phyloP scores from a whole-genome alignment of 768 basidiomycete species.

The Cantharellus anzutake region DNA sequence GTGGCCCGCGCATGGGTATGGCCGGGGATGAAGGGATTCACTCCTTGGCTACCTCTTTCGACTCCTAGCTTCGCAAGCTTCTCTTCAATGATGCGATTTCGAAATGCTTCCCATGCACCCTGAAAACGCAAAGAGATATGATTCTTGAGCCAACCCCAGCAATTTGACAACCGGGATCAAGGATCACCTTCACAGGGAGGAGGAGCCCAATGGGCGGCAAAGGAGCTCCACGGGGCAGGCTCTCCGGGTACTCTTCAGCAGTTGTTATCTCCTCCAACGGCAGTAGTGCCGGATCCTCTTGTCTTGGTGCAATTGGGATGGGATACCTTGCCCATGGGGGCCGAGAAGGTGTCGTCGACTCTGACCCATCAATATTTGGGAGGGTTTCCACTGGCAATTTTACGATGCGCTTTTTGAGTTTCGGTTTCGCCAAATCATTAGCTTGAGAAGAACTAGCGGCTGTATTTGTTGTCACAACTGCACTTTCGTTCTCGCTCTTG shows the following conservation, averaged over 20 bases:
- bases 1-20: constrained; percentile 56
- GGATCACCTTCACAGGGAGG: constrained; percentile 54
- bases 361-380: constrained; percentile 16
- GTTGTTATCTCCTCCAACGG: constrained; percentile 20
- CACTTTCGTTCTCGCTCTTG: neutral
- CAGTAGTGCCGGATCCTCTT: neutral
- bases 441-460: constrained; percentile 18
- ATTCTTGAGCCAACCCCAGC: constrained; percentile 6
- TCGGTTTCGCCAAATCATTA: constrained; percentile 14
- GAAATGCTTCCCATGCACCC: constrained; percentile 58
- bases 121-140: constrained; percentile 16
- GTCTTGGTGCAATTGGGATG: neutral
- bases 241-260: constrained; percentile 43
- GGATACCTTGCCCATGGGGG: constrained; percentile 38
- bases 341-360: constrained; percentile 21
- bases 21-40: constrained; percentile 30
- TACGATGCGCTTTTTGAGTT: constrained; percentile 47
- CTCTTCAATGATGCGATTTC: constrained; percentile 54
- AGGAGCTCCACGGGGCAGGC: constrained; percentile 24
- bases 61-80: constrained; percentile 67
- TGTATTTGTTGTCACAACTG: neutral
- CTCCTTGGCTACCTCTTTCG: constrained; percentile 28
- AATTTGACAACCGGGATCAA: constrained; percentile 6
- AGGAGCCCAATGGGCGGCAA: constrained; percentile 65
- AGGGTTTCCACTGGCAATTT: constrained; percentile 54